phyloP scores from a whole-genome alignment of 495 filamentous ascomycete species.

The Lophiostoma macrostomum region DNA sequence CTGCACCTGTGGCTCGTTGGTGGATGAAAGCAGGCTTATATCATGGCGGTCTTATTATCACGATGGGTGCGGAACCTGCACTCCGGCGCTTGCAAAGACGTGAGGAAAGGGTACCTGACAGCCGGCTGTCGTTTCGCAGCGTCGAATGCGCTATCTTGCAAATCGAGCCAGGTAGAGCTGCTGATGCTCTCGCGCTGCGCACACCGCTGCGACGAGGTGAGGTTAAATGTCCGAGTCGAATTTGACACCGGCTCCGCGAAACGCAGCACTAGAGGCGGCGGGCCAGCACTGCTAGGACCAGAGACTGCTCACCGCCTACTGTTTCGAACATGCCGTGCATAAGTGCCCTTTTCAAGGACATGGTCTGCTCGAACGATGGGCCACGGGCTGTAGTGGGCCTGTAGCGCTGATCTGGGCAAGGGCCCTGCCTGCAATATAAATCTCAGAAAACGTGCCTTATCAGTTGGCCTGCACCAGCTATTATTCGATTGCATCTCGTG shows the following conservation, averaged over 20 bases:
- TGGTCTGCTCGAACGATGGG: background rate
- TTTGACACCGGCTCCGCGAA: conserved; percentile 26
- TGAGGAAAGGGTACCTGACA: conserved; percentile 21
- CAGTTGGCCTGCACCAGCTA: conserved; percentile 23
- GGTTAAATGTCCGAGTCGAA: conserved; percentile 21
- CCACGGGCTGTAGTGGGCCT: conserved; percentile 3
- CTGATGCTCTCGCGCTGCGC: background rate
- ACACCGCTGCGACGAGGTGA: conserved; percentile 20
- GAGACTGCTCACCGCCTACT: conserved; percentile 26
- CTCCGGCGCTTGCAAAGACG: conserved; percentile 22
- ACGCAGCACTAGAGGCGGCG: background rate
- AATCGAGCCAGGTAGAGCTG: background rate
- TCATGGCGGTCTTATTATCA: conserved; percentile 24
- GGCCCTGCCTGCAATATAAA: conserved; percentile 32
- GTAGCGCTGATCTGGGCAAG: conserved; percentile 29
- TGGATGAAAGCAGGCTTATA: conserved; percentile 27
- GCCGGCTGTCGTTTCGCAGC: conserved; percentile 10
- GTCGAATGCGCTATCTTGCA: conserved; percentile 4
- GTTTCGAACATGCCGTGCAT: conserved; percentile 16
- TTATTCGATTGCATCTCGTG: conserved; percentile 33
- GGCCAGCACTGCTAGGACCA: background rate
- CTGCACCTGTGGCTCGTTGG: conserved; percentile 25
- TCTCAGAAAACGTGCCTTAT: conserved; percentile 31
- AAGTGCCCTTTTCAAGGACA: conserved; percentile 10
- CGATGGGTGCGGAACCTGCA: conserved; percentile 26